These are phyloP conservation scores for Diaporthe sp. DNA, from an alignment of 2,329 filamentous ascomycete species.

Conservation along the genomic window DNA sequence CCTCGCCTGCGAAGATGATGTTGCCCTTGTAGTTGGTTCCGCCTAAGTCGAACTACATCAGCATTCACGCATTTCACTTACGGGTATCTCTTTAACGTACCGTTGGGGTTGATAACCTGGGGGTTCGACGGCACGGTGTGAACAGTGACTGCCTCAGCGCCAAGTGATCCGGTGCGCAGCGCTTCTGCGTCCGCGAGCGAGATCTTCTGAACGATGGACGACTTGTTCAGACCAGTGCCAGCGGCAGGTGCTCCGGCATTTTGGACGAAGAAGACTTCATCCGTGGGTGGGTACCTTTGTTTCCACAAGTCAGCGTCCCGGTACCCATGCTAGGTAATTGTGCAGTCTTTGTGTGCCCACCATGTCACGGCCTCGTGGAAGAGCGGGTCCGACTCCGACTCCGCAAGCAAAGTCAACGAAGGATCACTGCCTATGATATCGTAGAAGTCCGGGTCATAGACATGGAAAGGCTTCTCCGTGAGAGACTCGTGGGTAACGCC, in stretches of 20 bases:
- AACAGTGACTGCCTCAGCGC: constrained; percentile 47
- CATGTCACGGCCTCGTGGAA: constrained; percentile 68
- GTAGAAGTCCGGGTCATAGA: constrained; percentile 62
- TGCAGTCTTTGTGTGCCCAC: constrained; percentile 42
- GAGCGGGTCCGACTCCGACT: constrained; percentile 54
- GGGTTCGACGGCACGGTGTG: constrained; percentile 53
- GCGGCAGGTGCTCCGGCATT: constrained; percentile 57
- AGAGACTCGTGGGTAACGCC: constrained; percentile 17
- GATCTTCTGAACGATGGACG: constrained; percentile 61
- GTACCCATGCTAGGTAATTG: too few relatives aligned
- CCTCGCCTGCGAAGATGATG: constrained; percentile 16
- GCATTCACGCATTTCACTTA: background rate
- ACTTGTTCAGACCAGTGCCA: constrained; percentile 61
- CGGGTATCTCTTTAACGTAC: constrained; percentile 41
- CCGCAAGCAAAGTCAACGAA: constrained; percentile 59
- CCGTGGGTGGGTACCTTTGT: constrained; percentile 52
- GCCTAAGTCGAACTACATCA: constrained; percentile 44
- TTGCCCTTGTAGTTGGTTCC: constrained; percentile 38
- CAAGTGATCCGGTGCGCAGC: constrained; percentile 48
- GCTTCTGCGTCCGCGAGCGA: constrained; percentile 52
- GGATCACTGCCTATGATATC: constrained; percentile 60
- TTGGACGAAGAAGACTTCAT: constrained; percentile 65
- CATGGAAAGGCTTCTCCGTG: constrained; percentile 52
- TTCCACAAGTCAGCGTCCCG: background rate
- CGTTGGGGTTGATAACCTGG: constrained; percentile 60